Percentiles rank a stretch among this genome's conserved stretches.
phyloP scores from a whole-genome alignment of 495 filamentous ascomycete species.

The Tuber borchii region DNA sequence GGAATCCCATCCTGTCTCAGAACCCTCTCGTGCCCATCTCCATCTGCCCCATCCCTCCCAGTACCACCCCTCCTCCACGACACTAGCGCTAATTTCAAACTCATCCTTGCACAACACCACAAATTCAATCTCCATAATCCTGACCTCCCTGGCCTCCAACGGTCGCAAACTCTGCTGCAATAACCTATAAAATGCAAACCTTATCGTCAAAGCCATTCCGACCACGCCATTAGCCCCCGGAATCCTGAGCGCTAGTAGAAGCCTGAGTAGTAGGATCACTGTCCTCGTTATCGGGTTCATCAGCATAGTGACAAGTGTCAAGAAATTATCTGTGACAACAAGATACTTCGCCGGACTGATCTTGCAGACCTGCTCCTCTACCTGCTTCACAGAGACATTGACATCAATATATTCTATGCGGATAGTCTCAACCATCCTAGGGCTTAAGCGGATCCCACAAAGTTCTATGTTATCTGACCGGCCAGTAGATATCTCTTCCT shows the following conservation, averaged over 20 bases:
- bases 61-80: constrained; percentile 58
- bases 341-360: constrained; percentile 48
- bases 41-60: constrained; percentile 9
- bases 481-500: constrained; percentile 57
- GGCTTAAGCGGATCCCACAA: constrained; percentile 61
- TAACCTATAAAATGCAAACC: constrained; percentile 76
- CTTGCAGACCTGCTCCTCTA: constrained; percentile 35
- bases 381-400: constrained; percentile 51
- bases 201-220: constrained; percentile 75
- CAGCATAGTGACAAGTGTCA: constrained; percentile 60
- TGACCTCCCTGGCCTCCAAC: constrained; percentile 52
- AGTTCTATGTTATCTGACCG: constrained; percentile 68
- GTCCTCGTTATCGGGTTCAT: constrained; percentile 64
- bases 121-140: constrained; percentile 56
- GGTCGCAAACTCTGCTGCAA: constrained; percentile 65
- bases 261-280: constrained; percentile 64
- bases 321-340: constrained; percentile 63
- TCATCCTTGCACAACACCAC: constrained; percentile 69
- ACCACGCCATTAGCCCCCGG: constrained; percentile 54
- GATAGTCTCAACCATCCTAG: constrained; percentile 76
- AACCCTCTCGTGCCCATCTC: constrained; percentile 7
- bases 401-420: constrained; percentile 74
- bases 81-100: constrained; percentile 71
- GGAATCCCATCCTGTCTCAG: constrained; percentile 35
- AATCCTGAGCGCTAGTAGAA: constrained; percentile 69